A percentile compares a stretch with the other conserved stretches of the same genome.
These are phyloP conservation scores for Lyophyllum shimeji DNA, from an alignment of 768 basidiomycete genomes.

Conservation along the genomic window DNA sequence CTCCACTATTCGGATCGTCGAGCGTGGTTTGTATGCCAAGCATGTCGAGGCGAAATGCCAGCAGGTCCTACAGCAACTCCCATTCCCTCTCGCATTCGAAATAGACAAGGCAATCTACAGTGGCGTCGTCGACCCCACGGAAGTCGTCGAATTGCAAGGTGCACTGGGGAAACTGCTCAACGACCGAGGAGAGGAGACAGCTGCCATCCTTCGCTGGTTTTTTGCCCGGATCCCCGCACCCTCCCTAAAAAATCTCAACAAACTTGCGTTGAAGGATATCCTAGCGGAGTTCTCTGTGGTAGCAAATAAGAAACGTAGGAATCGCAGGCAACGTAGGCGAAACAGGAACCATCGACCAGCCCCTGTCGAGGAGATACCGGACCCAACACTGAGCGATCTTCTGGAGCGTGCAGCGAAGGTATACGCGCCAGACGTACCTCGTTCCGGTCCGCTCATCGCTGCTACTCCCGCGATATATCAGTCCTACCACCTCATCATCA, in stretches of 20 bases:
- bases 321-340: slow-evolving; percentile 4
- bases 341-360: neutral
- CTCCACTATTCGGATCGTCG: neutral
- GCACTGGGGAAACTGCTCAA: neutral
- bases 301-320: neutral
- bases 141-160: neutral
- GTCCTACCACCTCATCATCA: slow-evolving; percentile 8
- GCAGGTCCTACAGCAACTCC: neutral
- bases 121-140: neutral
- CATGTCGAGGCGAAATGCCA: neutral
- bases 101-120: slow-evolving; percentile 2
- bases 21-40: neutral
- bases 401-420: slow-evolving; percentile 3
- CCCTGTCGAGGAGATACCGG: neutral
- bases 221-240: neutral
- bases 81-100: slow-evolving; percentile 5
- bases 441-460: slow-evolving; percentile 1
- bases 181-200: slow-evolving; percentile 1
- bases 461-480: slow-evolving; percentile 2
- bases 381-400: slow-evolving; percentile 5
- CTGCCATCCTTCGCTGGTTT: slow-evolving; percentile 3
- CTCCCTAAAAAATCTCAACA: slow-evolving; percentile 3
- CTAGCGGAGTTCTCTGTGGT: neutral
- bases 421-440: slow-evolving; percentile 5
- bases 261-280: slow-evolving; percentile 5